These are phyloP conservation scores for Fraxinus baroniana DNA, from an alignment of 305 asterid species.

Conservation along the genomic window DNA sequence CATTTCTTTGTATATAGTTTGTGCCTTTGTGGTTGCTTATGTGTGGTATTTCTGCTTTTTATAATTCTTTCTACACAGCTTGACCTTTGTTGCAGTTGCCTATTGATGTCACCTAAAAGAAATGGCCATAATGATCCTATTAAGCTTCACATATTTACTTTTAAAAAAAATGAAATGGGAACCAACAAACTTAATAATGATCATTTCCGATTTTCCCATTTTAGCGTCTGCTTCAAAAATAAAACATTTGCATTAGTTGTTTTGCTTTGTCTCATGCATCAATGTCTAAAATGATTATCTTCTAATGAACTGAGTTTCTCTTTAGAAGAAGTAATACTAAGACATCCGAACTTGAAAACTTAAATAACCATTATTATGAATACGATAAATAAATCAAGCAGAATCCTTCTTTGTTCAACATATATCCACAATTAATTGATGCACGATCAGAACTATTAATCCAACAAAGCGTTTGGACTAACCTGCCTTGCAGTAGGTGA, in stretches of 20 bases:
- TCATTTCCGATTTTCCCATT: background rate
- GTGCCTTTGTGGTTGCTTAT: background rate
- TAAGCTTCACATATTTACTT: background rate
- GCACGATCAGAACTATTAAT: background rate
- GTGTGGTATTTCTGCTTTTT: background rate
- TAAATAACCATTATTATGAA: background rate
- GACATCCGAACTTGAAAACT: background rate
- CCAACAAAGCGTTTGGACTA: slow-evolving; percentile 26
- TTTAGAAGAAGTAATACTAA: background rate
- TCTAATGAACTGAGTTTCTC: background rate
- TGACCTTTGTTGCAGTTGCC: background rate
- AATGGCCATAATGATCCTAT: background rate
- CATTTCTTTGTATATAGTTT: background rate
- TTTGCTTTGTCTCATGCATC: background rate
- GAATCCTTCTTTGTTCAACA: slow-evolving; percentile 1
- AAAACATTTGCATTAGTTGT: background rate
- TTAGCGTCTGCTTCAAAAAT: background rate
- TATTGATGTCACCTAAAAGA: background rate
- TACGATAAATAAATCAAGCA: background rate
- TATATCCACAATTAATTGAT: background rate
- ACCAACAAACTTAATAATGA: background rate
- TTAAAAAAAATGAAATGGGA: background rate
- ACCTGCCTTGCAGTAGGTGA: slow-evolving; percentile 96
- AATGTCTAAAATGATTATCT: background rate
- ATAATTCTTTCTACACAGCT: background rate